phyloP scores from a whole-genome alignment of 75 land plant genomes.

The Picea glauca region DNA sequence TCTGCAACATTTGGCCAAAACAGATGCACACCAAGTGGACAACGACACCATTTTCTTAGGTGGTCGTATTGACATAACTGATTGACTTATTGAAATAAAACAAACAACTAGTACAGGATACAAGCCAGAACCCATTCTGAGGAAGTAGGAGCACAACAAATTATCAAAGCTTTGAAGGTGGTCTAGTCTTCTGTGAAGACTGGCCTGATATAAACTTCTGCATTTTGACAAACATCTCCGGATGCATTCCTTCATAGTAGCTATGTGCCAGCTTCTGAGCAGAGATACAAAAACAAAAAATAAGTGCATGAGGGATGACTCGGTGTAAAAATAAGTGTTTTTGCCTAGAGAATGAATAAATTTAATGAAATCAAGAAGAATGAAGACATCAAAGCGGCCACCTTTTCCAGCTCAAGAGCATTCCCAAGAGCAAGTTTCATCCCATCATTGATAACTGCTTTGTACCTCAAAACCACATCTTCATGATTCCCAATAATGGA shows the following conservation, averaged over 20 bases:
- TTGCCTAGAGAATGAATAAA: background rate
- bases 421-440: conserved; percentile 62
- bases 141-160: no score
- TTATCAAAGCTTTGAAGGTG: conserved; percentile 46
- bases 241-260: conserved; percentile 68
- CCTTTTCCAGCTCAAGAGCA: conserved; percentile 91
- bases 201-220: conserved; percentile 70
- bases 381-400: conserved; percentile 7
- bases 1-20: no score
- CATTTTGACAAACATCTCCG: conserved; percentile 71
- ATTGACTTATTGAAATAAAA: no score
- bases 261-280: conserved; percentile 68
- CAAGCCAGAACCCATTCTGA: no score
- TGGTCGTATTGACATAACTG: no score
- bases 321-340: background rate
- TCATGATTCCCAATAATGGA: conserved; percentile 70
- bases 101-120: no score
- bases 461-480: conserved; percentile 76
- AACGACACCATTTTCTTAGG: no score
- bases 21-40: no score
- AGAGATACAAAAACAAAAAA: conserved; percentile 4
- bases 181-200: conserved; percentile 24
- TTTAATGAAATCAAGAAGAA: background rate
- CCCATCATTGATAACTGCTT: conserved; percentile 87
- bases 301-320: background rate